Base-by-base conservation (phyloP, 306 rosid species). In the Sesbania bispinosa region DNA sequence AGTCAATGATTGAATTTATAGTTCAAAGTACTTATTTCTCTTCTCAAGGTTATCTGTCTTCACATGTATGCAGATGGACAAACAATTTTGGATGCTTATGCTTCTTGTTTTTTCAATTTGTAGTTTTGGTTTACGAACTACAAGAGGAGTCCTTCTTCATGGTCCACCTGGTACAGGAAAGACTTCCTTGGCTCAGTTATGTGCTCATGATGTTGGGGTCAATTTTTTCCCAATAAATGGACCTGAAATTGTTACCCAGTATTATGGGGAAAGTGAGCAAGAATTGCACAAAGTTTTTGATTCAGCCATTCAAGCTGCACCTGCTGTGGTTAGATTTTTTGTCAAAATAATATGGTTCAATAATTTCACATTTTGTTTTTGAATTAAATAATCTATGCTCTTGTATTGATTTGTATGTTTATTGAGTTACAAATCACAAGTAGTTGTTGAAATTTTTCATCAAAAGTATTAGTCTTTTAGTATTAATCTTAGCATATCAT, bases 101-200 rank as follows among this genome's bases (percentile, higher is more conserved):
- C 39, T 66, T 53, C 47, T 76, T 52, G 45, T 47, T 62, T 52
- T 67, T 71, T 19, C 62, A 61, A 59, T 60, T 59, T 79, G 74
- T 83, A 93, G 96, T 70, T 81, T 87, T 73, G 98, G 94, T 80
- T 76, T 87, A 80, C 88, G 85, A 82, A 74, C 84, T 67, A 87
- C 90, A 15, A 90, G 90, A 84, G 97, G 97, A 62, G 92, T 88
- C 72, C 96, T 93, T 84, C 96, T 93, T 68, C 97, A 87, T 70
- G 97, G 98, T 27, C 94, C 98, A 27, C 88, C 98, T 71, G 98
- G 98, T 77, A 93, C 96, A 9, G 98, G 98, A 79, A 93, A 93
- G 82, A 87, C 98, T 80, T 84, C 92, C 24, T 71, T 93, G 81
- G 98, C 89, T 80, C 85, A 30, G 27, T 47, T 87, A 63, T 93